These are phyloP conservation scores for Cubamyces lactineus DNA, from an alignment of 768 basidiomycete genomes.

Conservation along the genomic window DNA sequence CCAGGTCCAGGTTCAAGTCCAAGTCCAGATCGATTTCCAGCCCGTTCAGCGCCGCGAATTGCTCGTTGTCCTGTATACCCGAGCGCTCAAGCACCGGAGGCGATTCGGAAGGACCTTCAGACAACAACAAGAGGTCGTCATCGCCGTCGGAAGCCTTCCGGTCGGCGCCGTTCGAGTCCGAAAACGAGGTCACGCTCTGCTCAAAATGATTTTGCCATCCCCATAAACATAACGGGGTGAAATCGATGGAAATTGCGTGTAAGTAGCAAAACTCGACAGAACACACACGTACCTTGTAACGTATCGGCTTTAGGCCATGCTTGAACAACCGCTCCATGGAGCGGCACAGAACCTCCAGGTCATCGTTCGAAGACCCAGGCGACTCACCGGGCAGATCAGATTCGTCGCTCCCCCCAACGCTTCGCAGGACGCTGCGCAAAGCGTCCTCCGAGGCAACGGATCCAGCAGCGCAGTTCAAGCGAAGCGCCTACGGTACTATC, in stretches of 20 bases:
- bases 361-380: not conserved
- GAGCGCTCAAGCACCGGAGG: not conserved
- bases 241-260: too few species aligned
- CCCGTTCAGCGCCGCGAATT: not conserved
- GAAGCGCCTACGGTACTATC: not conserved
- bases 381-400: not conserved
- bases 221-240: too few species aligned
- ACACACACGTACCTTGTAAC: slow-evolving; percentile 17
- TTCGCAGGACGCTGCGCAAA: not conserved
- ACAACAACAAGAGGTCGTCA: not conserved
- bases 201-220: not conserved
- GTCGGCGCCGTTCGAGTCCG: not conserved
- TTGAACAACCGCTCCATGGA: slow-evolving; percentile 23
- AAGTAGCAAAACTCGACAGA: too few species aligned
- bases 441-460: not conserved
- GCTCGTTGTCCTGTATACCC: not conserved
- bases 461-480: not conserved
- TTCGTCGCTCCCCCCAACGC: not conserved
- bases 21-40: slow-evolving; percentile 1
- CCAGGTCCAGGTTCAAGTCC: slow-evolving; percentile 4
- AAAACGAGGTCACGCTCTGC: not conserved
- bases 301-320: not conserved
- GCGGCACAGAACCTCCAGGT: slow-evolving; percentile 4
- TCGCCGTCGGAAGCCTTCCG: not conserved
- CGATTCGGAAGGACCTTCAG: slow-evolving; percentile 7